Conservation (phyloP, 148 eudicot species). For the Camellia lanceoleosa region DNA sequence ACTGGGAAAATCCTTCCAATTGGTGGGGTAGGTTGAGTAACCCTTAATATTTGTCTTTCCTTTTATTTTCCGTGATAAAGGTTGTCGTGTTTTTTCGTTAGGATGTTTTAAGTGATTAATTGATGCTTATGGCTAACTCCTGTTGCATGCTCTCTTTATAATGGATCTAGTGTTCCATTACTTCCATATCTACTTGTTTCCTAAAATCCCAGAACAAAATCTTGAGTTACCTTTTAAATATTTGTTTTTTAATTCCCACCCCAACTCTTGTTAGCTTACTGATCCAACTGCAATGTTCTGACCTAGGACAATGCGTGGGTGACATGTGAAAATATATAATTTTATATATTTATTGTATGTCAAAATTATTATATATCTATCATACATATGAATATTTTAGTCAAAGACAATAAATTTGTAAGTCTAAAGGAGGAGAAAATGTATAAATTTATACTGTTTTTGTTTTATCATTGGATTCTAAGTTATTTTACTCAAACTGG, state of each 20-base stretch:
- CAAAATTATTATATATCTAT: no score
- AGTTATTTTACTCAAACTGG: no score
- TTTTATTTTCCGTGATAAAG: neutral
- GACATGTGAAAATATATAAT: no score
- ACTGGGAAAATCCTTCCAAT: conserved; percentile 96
- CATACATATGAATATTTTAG: no score
- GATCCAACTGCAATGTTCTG: neutral
- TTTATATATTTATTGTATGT: no score
- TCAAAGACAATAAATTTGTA: no score
- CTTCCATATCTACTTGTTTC: neutral
- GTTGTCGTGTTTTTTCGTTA: neutral
- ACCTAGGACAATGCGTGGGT: no score
- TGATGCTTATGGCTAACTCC: neutral
- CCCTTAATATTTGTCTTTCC: neutral
- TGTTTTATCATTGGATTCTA: no score
- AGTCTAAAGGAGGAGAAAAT: no score
- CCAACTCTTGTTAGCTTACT: neutral
- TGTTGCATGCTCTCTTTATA: neutral
- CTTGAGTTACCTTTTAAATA: neutral
- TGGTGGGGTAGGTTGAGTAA: conserved; percentile 83
- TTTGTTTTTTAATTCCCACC: neutral
- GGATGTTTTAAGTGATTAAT: neutral
- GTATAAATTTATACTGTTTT: no score
- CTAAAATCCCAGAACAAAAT: neutral
- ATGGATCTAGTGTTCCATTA: neutral